These are phyloP conservation scores for Elsinoe fawcettii DNA, from an alignment of 2,329 filamentous ascomycete genomes.

Conservation along the genomic window DNA sequence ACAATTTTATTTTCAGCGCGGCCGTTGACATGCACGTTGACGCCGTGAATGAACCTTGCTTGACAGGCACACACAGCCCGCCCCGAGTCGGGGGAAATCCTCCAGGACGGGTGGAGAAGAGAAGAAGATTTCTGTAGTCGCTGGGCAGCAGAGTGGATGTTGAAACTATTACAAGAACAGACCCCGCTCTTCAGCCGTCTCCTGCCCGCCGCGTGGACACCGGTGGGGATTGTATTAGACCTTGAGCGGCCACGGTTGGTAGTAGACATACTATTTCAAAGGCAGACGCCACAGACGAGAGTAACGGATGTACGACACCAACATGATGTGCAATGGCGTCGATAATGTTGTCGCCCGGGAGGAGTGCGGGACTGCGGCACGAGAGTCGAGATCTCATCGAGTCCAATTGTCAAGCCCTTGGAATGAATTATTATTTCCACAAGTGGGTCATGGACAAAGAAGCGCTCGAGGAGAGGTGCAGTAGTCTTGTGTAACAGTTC, in stretches of 20 bases:
- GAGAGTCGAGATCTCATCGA: not conserved
- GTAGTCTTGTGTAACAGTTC: conserved; percentile 11
- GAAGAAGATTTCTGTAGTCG: no score
- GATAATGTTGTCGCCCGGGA: not conserved
- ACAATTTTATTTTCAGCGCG: not conserved
- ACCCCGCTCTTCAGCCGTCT: not conserved
- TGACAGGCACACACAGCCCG: not conserved
- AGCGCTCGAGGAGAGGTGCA: conserved; percentile 1
- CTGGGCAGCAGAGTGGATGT: no score
- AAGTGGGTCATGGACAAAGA: not conserved
- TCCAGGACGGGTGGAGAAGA: not conserved
- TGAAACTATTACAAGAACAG: not conserved
- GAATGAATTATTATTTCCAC: not conserved
- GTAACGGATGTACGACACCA: not conserved
- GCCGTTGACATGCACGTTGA: not conserved
- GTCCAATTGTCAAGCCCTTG: not conserved
- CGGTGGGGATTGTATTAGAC: not conserved
- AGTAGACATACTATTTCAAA: not conserved
- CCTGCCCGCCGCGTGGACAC: not conserved
- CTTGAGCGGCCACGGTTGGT: not conserved
- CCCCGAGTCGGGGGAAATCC: not conserved
- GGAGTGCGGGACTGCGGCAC: not conserved
- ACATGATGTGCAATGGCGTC: conserved; percentile 4
- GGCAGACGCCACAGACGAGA: conserved; percentile 7
- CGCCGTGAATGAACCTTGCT: not conserved